phyloP scores from a whole-genome alignment of 805 yeast species.

The Suhomyces tanzawaensis region DNA sequence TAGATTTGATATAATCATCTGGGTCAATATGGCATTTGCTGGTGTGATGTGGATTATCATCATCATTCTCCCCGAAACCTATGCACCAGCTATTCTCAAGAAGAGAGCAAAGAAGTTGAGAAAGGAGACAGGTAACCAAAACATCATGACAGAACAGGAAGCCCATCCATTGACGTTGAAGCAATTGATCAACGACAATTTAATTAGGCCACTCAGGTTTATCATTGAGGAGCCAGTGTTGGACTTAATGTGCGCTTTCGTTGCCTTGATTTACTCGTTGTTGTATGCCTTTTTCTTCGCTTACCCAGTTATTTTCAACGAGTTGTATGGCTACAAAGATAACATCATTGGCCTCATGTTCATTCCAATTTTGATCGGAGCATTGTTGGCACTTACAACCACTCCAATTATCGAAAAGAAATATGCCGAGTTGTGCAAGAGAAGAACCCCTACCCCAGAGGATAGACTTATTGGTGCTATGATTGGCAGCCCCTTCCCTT shows the following conservation, averaged over 20 bases:
- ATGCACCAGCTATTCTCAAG: slow-evolving; percentile 76
- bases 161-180: slow-evolving; percentile 67
- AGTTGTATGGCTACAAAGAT: slow-evolving; percentile 73
- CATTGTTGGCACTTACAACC: slow-evolving; percentile 64
- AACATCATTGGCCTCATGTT: slow-evolving; percentile 82
- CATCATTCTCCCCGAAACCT: slow-evolving; percentile 80
- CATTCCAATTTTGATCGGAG: slow-evolving; percentile 89
- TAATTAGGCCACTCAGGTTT: slow-evolving; percentile 77
- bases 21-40: slow-evolving; percentile 93
- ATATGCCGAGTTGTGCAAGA: slow-evolving; percentile 51
- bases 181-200: slow-evolving; percentile 70
- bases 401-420: slow-evolving; percentile 70
- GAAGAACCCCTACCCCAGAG: slow-evolving; percentile 69
- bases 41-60: slow-evolving; percentile 76
- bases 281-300: slow-evolving; percentile 94
- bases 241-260: slow-evolving; percentile 79
- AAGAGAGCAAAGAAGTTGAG: slow-evolving; percentile 63
- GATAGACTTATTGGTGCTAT: slow-evolving; percentile 78
- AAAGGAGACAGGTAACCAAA: slow-evolving; percentile 75
- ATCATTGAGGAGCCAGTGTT: slow-evolving; percentile 80
- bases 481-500: slow-evolving; percentile 82
- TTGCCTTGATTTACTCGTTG: slow-evolving; percentile 85
- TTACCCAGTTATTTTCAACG: slow-evolving; percentile 82
- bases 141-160: slow-evolving; percentile 91
- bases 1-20: slow-evolving; percentile 67